Base-by-base conservation (phyloP, 1,284 basidiomycete species). In the Rugosomyces carneus region DNA sequence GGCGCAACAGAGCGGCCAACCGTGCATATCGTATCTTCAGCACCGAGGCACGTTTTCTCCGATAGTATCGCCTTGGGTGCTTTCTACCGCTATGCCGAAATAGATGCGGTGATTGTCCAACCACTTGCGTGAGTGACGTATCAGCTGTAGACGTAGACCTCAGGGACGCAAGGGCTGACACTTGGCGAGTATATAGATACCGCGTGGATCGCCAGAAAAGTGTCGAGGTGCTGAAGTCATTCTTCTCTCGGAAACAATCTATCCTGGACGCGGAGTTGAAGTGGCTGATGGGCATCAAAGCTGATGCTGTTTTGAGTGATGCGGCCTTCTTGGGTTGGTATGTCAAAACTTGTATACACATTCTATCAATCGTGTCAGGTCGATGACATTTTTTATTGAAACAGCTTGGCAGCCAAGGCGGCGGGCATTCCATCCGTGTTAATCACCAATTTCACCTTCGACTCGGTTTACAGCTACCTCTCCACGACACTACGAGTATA, bases 391-490 rank as follows among this genome's bases (percentile, higher is more conserved):
- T n/a, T n/a, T n/a, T 40, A 13, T 35, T 35, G 38, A 38, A 15
- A 18, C 42, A 88, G 86, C 58, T 71, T 83, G 40, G 84, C 85
- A 1, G 86, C 84, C 2, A 76, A 80, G 49, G 60, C 67, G 26
- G 76, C 78, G 0, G 71, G 74, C 0, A 70, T 89, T 20, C 85
- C 85, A 1, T 82, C 81, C 0, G 70, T 81, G 38, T 67, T 89
- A 13, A 73, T 88, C 50, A 87, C 84, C 42, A 89, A 89, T 65
- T 89, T 89, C 60, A 84, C 84, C 0, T 89, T 89, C 60, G 84
- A 89, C 62, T 84, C 85, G 0, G 84, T 88, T 8, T 89, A 84
- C 59, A 86, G 83, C 53, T 88, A 81, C 52, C 77, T 89, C 16
- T 75, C 80, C 1, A 77, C 78, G 0, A 60, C 69, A 3, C 59